A percentile compares a stretch with the other conserved stretches of the same genome.
Evolutionary conservation across 352 stramenopile species (phyloP).

Genomic region (Globisporangium cederbergense): DNA sequence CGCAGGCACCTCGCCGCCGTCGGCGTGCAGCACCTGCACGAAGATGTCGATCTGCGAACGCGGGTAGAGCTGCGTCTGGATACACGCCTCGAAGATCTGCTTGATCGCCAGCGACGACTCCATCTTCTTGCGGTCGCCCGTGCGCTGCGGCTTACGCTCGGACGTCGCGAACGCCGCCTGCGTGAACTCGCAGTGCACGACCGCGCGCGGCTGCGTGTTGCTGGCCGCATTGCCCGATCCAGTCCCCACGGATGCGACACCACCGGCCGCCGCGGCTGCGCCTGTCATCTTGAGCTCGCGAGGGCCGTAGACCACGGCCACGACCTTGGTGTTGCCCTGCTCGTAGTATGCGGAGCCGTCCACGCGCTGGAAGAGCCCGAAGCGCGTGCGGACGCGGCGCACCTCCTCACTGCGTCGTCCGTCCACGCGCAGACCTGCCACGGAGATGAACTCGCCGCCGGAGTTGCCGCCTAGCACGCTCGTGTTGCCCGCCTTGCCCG

Average conservation of each 20-base stretch:
- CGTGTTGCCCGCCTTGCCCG: conserved; percentile 53
- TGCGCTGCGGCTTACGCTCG: conserved; percentile 76
- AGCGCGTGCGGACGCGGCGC: conserved; percentile 74
- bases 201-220: conserved; percentile 65
- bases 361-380: conserved; percentile 83
- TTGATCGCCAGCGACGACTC: conserved; percentile 88
- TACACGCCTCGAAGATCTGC: conserved; percentile 89
- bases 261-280: conserved; percentile 27
- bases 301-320: conserved; percentile 86
- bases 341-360: conserved; percentile 88
- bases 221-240: conserved; percentile 58
- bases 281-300: conserved; percentile 61
- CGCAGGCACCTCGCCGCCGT: conserved; percentile 84
- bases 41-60: conserved; percentile 93
- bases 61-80: conserved; percentile 90
- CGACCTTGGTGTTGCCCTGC: conserved; percentile 89
- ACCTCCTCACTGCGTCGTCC: conserved; percentile 82
- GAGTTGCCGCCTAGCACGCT: conserved; percentile 52
- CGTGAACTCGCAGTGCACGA: conserved; percentile 85
- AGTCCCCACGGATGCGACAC: conserved; percentile 50
- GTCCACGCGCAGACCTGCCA: conserved; percentile 81
- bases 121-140: conserved; percentile 83
- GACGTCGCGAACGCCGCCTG: conserved; percentile 86
- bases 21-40: conserved; percentile 88
- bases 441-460: conserved; percentile 77